Percentiles rank a stretch among this genome's conserved stretches.
Evolutionary conservation across 768 basidiomycete genomes (phyloP).

Genomic region (Nidularia pulvinata): DNA sequence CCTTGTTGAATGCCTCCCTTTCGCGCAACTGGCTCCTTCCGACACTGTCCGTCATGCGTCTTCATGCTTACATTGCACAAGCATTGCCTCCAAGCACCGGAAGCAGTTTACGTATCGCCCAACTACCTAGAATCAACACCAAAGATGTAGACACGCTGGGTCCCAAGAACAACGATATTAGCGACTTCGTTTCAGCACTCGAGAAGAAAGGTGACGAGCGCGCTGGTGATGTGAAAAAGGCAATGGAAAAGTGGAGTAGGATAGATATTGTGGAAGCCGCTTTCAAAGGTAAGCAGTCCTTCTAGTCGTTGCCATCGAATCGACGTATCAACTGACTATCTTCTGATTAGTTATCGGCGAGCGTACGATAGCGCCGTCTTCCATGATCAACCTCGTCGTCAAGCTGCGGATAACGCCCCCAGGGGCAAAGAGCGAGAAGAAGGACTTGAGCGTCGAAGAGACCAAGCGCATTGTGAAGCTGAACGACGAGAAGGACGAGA

Average conservation of each 20-base stretch:
- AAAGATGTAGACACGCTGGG: constrained; percentile 40
- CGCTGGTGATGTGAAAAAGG: constrained; percentile 57
- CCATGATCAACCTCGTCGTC: constrained; percentile 85
- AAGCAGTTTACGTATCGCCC: constrained; percentile 52
- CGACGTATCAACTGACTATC: neutral
- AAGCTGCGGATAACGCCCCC: constrained; percentile 78
- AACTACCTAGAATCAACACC: constrained; percentile 73
- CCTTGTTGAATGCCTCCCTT: constrained; percentile 79
- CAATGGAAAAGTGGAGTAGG: constrained; percentile 67
- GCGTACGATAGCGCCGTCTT: constrained; percentile 80
- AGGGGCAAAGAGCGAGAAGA: constrained; percentile 24
- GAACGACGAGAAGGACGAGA: constrained; percentile 66
- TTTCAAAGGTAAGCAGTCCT: constrained; percentile 69
- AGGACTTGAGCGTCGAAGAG: constrained; percentile 44
- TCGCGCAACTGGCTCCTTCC: constrained; percentile 90
- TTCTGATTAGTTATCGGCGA: constrained; percentile 79
- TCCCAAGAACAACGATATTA: constrained; percentile 35
- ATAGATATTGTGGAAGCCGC: constrained; percentile 79
- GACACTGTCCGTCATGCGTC: constrained; percentile 74
- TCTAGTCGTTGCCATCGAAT: neutral
- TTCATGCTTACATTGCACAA: constrained; percentile 85
- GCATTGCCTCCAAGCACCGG: constrained; percentile 65
- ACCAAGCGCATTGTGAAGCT: constrained; percentile 41
- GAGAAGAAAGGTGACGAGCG: constrained; percentile 51
- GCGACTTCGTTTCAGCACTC: constrained; percentile 46